Evolutionary conservation across 1,139 yeast species (phyloP), one percentile per base, ranked within the genome.

Genomic region (Blastobotrys ciferrii): DNA sequence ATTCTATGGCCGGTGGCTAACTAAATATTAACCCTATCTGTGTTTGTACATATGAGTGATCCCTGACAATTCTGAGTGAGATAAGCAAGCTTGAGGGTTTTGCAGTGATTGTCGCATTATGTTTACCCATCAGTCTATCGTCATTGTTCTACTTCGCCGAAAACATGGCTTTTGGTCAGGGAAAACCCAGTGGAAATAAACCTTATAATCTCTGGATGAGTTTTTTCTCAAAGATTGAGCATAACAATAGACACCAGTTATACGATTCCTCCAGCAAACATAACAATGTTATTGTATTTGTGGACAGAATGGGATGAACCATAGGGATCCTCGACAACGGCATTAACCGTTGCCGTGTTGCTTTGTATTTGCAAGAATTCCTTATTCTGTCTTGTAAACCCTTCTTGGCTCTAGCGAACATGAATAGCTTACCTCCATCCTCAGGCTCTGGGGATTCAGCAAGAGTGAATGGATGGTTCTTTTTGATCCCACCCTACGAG

Each of bases 401-500:
- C 5, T 44, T 44, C 33, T 48, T 51, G 15, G 47, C 51, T 36
- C 51, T 47, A n/a, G 46, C 42, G 14, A 49, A 49, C 3, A 53
- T 13, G 9, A 42, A 30, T 18, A 54, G 43, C 36, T 53, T 48
- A 19, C 53, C 49, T 4, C 32, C 28, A 12, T 50, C 50, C 12
- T 47, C 50, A 1, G 47, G 46, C 9, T 46, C 25, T 15, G 56
- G 62, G 11, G 63, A 53, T 44, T 47, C 43, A 42, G 78, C 72
- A 30, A 80, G 68, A 0, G 88, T 80, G 58, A 84, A 84, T 0
- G 91, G 91, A 64, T 84, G 91, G 0, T 85, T 78, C 61, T 84
- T n/a, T n/a, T n/a, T n/a, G n/a, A n/a, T n/a, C n/a, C n/a, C n/a
- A n/a, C n/a, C n/a, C n/a, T n/a, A n/a, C n/a, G n/a, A n/a, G n/a